Evolutionary conservation across 1,284 basidiomycete genomes (phyloP).

Genomic region (Fomitiporia mediterranea): DNA sequence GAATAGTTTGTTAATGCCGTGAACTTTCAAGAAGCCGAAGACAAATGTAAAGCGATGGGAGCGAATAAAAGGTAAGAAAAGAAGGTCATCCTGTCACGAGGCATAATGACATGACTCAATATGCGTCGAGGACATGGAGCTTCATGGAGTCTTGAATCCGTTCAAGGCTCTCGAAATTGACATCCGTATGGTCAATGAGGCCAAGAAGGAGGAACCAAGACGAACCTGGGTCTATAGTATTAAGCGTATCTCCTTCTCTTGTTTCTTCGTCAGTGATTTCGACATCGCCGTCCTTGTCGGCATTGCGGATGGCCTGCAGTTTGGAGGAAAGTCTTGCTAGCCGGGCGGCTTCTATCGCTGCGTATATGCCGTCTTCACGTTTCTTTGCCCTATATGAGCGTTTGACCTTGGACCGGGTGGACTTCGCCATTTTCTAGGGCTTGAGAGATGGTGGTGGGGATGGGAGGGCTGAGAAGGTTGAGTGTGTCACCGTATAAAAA

Average conservation of each 20-base stretch:
- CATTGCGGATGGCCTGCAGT: constrained; percentile 47
- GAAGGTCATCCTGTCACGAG: too few relatives aligned
- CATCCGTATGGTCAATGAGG: constrained; percentile 10
- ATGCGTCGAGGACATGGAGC: constrained; percentile 16
- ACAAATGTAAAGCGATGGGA: not conserved
- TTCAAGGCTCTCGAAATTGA: constrained; percentile 18
- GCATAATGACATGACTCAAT: constrained; percentile 1
- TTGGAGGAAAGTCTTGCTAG: constrained; percentile 72
- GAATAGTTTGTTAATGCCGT: not conserved
- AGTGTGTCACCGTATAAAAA: not conserved
- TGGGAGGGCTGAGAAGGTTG: not conserved
- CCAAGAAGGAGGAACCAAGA: constrained; percentile 26
- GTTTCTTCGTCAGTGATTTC: constrained; percentile 21
- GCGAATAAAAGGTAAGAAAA: not conserved
- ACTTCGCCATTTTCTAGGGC: constrained; percentile 76
- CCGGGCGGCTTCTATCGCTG: constrained; percentile 80
- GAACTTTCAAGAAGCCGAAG: not conserved
- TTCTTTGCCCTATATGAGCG: constrained; percentile 82
- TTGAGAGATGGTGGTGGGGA: not conserved
- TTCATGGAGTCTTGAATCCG: constrained; percentile 4
- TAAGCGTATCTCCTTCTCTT: constrained; percentile 37
- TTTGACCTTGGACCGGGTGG: constrained; percentile 85
- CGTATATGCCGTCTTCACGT: constrained; percentile 79
- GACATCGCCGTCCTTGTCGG: constrained; percentile 30
- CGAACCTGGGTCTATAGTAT: constrained; percentile 22